Conservation (phyloP, 768 basidiomycete species). For the Rubroboletus pulcherrimus region DNA sequence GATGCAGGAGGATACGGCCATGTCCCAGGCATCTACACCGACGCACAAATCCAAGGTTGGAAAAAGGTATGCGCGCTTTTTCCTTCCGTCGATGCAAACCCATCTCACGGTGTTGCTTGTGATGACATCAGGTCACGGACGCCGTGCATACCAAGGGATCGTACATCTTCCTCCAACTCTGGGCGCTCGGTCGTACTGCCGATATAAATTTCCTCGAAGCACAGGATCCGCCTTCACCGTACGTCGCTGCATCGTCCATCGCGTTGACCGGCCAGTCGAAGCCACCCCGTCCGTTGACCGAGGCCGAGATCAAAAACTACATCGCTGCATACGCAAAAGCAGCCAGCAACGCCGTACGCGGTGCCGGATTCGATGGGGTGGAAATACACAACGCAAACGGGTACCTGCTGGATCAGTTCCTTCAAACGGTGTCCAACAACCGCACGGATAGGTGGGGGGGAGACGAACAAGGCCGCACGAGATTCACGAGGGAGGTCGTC, state of each 20-base stretch:
- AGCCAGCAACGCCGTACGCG: conserved; percentile 32
- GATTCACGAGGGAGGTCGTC: conserved; percentile 54
- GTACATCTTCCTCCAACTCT: conserved; percentile 46
- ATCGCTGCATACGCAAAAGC: conserved; percentile 29
- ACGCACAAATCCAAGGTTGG: conserved; percentile 54
- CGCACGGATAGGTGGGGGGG: conserved; percentile 70
- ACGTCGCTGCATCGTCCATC: conserved; percentile 34
- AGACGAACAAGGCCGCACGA: conserved; percentile 52
- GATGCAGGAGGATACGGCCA: conserved; percentile 46
- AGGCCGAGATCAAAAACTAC: conserved; percentile 33
- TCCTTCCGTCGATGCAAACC: no score
- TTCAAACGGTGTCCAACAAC: conserved; percentile 52
- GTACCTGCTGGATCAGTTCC: conserved; percentile 58
- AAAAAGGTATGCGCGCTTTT: conserved; percentile 32
- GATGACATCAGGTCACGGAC: conserved; percentile 42
- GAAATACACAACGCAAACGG: conserved; percentile 43
- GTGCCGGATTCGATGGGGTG: conserved; percentile 46
- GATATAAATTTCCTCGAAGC: conserved; percentile 28
- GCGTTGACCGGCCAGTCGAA: conserved; percentile 12
- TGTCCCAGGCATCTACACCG: conserved; percentile 63
- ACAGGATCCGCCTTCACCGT: conserved; percentile 30
- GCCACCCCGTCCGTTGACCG: conserved; percentile 18
- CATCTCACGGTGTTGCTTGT: not conserved
- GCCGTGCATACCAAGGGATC: conserved; percentile 54
- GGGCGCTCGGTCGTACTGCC: conserved; percentile 56